Evolutionary conservation across 495 filamentous ascomycete genomes (phyloP).

Genomic region (Neurospora pannonica): DNA sequence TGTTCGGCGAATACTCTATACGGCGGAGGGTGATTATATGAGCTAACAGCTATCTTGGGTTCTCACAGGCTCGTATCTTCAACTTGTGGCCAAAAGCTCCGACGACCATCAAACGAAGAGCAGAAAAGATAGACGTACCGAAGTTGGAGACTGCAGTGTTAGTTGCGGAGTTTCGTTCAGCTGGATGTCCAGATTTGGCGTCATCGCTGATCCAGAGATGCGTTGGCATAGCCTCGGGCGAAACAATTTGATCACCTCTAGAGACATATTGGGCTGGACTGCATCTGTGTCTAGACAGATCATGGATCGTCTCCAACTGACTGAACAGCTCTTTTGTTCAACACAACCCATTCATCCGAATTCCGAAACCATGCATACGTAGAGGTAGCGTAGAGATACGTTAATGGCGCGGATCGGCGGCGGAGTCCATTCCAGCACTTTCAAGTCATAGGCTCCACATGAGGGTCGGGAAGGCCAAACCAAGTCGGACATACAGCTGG

Average conservation of each 20-base stretch:
- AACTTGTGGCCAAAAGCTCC: neutral
- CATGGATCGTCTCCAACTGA: neutral
- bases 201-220: neutral
- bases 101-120: neutral
- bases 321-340: neutral
- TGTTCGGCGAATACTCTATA: neutral
- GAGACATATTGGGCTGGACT: neutral
- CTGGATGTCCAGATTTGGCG: neutral
- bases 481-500: neutral
- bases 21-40: neutral
- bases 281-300: neutral
- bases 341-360: neutral
- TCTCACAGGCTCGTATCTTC: neutral
- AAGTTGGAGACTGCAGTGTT: neutral
- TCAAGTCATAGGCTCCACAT: neutral
- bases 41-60: neutral
- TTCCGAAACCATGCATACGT: neutral
- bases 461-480: neutral
- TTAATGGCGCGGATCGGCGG: neutral
- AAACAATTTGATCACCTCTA: neutral
- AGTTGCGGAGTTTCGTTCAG: neutral
- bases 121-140: neutral
- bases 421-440: neutral
- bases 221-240: neutral
- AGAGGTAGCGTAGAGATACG: no score